Evolutionary conservation across 441 rosid species (phyloP), one percentile per base, ranked within the genome.

Genomic region (Gossypium aridum): DNA sequence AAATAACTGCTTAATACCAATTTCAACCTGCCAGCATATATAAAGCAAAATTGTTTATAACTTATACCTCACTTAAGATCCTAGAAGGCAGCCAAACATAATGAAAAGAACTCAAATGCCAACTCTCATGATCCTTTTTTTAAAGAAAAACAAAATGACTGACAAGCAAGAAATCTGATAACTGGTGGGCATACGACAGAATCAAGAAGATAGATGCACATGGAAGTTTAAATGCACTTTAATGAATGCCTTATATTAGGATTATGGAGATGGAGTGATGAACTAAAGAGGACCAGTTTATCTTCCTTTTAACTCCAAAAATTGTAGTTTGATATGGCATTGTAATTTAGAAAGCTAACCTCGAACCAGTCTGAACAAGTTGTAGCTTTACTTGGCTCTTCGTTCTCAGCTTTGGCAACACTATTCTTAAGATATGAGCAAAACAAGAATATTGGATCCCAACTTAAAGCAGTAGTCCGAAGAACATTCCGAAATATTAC

Each of bases 361-460:
- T 96, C 97, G 65, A 92, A 96, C 97, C 98, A 91, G 80, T 96
- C 98, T 71, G 84, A 84, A 80, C 80, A 80, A 75, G 81, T 78
- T 10, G 75, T 75, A 73, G 79, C 81, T 80, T 78, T 80, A 10
- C 70, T 55, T 45, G 70, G 63, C 79, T 75, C 83, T 45, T 82
- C 84, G 63, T 83, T 75, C 70, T 83, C 85, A 72, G 84, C 73
- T 67, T 76, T 88, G 75, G 85, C 75, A 77, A 81, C 76, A 78
- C 77, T 85, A 75, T 82, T 87, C 82, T 83, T 87, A 70, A 96
- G 95, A 88, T 92, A 90, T 74, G 89, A 80, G 83, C 93, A 94
- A 82, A 94, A 92, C 97, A 96, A 82, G 77, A 84, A 83, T 57
- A 96, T 57, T 14, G 98, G 98, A 82, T 92, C 96, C 99, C 98